Base-by-base conservation (phyloP, 352 stramenopile species). In the Stramenopiles sp. region DNA sequence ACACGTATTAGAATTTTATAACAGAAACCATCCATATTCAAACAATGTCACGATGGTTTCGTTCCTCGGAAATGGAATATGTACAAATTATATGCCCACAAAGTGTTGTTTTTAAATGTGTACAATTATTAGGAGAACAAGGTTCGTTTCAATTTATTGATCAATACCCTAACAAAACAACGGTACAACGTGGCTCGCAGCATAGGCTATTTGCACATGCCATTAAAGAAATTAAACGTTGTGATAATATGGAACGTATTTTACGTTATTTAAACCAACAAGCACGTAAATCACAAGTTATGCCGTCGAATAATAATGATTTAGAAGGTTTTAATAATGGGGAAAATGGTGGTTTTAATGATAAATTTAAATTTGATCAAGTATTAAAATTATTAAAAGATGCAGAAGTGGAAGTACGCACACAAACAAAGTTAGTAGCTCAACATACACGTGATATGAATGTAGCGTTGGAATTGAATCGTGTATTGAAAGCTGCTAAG, bases 91-190 rank as follows among this genome's bases (percentile, higher is more conserved):
- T 98, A 83, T 91, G 98, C 80, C 97, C 97, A 81, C 94, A 98
- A 84, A 94, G 98, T 84, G 94, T 94, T 30, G 92, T 94, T 78
- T 94, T 98, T 86, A 90, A 97, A 84, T 98, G 92, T 83, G 89
- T 98, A 65, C 91, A 95, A 83, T 96, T 97, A 82, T 88, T 99
- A 1, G 95, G 95, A 77, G 92, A 94, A 78, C 83, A 98, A 30
- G 94, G 94, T 32, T 93, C 96, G 27, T 92, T 99, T 81, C 93
- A 98, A 83, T 98, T 99, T 85, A 98, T 94, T n/a, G 96, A 99
- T 85, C 82, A 98, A 79, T 99, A 99, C 86, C 94, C 93, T 73
- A 94, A 98, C 78, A 88, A 98, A 79, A 99, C 95, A 80, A 91
- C 95, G 6, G 98, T 99, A 86, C 95, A 99, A 87, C 94, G 95